Percentiles rank a stretch among this genome's conserved stretches.
Conservation (phyloP, 805 yeast species). For the Wickerhamomyces bovis region DNA sequence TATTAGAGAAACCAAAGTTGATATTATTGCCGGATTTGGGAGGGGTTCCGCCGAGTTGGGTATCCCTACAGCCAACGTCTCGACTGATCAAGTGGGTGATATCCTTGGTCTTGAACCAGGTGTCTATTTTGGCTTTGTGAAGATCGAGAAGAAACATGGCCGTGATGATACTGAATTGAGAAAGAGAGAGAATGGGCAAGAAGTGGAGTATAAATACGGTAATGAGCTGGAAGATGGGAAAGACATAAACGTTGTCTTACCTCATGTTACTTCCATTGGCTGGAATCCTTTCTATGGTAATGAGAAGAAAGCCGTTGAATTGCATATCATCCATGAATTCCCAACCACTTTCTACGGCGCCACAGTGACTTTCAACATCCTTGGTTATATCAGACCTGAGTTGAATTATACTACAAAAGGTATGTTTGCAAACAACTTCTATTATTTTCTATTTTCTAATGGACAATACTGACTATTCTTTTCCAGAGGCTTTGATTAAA, state of each 20-base stretch:
- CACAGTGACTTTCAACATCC: slow-evolving; percentile 52
- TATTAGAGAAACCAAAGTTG: slow-evolving; percentile 35
- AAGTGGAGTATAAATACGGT: slow-evolving; percentile 61
- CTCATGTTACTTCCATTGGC: slow-evolving; percentile 94
- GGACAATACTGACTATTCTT: neutral
- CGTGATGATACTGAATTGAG: neutral
- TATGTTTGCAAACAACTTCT: slow-evolving; percentile 29
- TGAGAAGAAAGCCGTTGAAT: slow-evolving; percentile 73
- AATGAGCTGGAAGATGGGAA: slow-evolving; percentile 29
- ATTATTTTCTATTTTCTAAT: neutral
- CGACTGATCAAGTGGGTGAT: slow-evolving; percentile 40
- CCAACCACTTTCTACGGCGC: slow-evolving; percentile 76
- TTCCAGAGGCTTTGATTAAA: slow-evolving; percentile 66
- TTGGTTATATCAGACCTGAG: slow-evolving; percentile 92
- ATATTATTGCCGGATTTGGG: slow-evolving; percentile 80
- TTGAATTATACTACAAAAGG: slow-evolving; percentile 62
- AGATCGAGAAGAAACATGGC: slow-evolving; percentile 21
- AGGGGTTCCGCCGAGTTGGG: slow-evolving; percentile 93
- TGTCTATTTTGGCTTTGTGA: slow-evolving; percentile 82
- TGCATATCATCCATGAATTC: slow-evolving; percentile 80
- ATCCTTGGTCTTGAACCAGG: slow-evolving; percentile 55
- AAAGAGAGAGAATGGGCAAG: slow-evolving; percentile 28
- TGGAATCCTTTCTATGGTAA: slow-evolving; percentile 92
- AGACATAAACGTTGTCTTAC: slow-evolving; percentile 46
- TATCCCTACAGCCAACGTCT: slow-evolving; percentile 91